Percentiles rank a stretch among this genome's conserved stretches.
Evolutionary conservation across 495 filamentous ascomycete genomes (phyloP).

Genomic region (Lasiosphaeria miniovina): DNA sequence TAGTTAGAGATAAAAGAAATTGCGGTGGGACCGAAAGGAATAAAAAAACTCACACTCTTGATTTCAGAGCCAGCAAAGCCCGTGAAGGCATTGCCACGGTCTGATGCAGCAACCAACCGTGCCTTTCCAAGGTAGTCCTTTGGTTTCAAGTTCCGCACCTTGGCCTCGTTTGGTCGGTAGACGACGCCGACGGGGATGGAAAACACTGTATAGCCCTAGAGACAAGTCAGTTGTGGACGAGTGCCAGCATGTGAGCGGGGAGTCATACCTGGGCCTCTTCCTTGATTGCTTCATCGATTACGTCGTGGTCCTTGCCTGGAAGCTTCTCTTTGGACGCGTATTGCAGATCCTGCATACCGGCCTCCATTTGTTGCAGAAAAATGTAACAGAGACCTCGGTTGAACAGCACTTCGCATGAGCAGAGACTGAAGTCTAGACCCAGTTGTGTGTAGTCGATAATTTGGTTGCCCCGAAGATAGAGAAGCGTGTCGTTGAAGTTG

Average conservation of each 20-base stretch:
- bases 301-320: slow-evolving; percentile 81
- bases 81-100: slow-evolving; percentile 70
- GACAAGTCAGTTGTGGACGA: slow-evolving; percentile 22
- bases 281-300: slow-evolving; percentile 93
- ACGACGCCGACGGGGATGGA: slow-evolving; percentile 95
- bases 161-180: slow-evolving; percentile 93
- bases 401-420: slow-evolving; percentile 97
- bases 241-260: neutral
- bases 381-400: slow-evolving; percentile 98
- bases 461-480: slow-evolving; percentile 93
- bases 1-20: too few relatives aligned
- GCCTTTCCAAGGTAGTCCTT: slow-evolving; percentile 98
- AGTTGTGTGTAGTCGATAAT: slow-evolving; percentile 98
- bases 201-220: slow-evolving; percentile 95
- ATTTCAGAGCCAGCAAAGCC: slow-evolving; percentile 74
- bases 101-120: slow-evolving; percentile 86
- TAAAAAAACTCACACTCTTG: slow-evolving; percentile 52
- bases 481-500: slow-evolving; percentile 97
- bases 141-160: slow-evolving; percentile 95
- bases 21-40: neutral
- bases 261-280: slow-evolving; percentile 82
- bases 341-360: slow-evolving; percentile 85
- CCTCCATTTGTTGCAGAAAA: slow-evolving; percentile 85
- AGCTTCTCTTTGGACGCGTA: slow-evolving; percentile 96
- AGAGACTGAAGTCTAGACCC: slow-evolving; percentile 92